These are phyloP conservation scores for Fusarium oligoseptatum DNA, from an alignment of 2,329 filamentous ascomycete genomes.

Conservation along the genomic window DNA sequence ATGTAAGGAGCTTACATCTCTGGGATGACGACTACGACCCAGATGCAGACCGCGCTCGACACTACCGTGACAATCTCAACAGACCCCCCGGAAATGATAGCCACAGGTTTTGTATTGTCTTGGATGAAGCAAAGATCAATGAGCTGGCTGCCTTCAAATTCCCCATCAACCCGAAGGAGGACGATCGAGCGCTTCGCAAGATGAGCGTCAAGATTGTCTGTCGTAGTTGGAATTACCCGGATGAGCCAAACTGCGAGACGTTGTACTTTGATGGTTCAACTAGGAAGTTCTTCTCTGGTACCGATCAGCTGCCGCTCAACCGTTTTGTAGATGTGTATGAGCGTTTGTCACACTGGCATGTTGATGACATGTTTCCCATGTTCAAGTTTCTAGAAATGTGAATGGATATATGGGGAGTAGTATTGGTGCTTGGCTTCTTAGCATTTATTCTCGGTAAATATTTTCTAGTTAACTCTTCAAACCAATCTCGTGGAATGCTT, in stretches of 20 bases:
- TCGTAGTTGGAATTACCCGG: background rate
- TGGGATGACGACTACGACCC: background rate
- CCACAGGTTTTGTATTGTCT: slow-evolving; percentile 14
- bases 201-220: slow-evolving; percentile 14
- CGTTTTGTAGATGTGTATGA: background rate
- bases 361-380: slow-evolving; percentile 1
- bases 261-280: background rate
- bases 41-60: background rate
- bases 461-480: background rate
- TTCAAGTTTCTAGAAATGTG: background rate
- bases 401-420: background rate
- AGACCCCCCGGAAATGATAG: slow-evolving; percentile 10
- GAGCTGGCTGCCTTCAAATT: slow-evolving; percentile 2
- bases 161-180: background rate
- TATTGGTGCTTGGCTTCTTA: too few species aligned
- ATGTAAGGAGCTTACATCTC: slow-evolving; percentile 9
- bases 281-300: background rate
- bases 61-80: slow-evolving; percentile 1
- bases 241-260: background rate
- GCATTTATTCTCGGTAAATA: background rate
- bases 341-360: background rate
- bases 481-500: background rate
- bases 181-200: background rate
- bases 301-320: background rate
- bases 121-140: slow-evolving; percentile 6